A percentile compares a stretch with the other conserved stretches of the same genome.
Conservation (phyloP, 2,329 filamentous ascomycete species). For the Neofusicoccum umdonicola region DNA sequence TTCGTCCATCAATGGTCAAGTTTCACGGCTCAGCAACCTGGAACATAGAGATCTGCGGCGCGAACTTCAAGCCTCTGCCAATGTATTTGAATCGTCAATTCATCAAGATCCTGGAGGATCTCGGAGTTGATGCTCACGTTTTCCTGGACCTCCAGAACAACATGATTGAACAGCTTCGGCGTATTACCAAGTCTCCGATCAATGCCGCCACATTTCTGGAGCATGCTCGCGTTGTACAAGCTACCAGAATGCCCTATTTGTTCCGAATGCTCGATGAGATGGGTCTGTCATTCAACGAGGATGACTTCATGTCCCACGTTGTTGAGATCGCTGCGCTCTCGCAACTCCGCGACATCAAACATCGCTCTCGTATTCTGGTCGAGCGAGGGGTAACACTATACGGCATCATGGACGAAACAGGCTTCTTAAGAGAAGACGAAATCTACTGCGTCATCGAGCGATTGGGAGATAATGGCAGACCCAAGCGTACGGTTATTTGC, state of each 20-base stretch:
- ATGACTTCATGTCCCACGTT: constrained; percentile 67
- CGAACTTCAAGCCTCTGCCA: constrained; percentile 63
- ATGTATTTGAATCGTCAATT: constrained; percentile 75
- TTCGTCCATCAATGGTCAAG: constrained; percentile 78
- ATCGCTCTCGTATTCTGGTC: constrained; percentile 73
- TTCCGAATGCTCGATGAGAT: constrained; percentile 59
- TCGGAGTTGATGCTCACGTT: constrained; percentile 56
- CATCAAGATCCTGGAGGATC: constrained; percentile 84
- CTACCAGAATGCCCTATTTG: constrained; percentile 60
- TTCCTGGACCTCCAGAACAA: constrained; percentile 64
- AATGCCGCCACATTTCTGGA: constrained; percentile 68
- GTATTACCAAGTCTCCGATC: constrained; percentile 55
- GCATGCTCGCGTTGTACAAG: constrained; percentile 58
- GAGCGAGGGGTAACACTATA: constrained; percentile 71
- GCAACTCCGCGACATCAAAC: constrained; percentile 72
- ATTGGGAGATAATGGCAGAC: constrained; percentile 27
- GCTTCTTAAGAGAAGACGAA: constrained; percentile 62
- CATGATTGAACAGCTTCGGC: constrained; percentile 60
- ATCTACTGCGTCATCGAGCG: constrained; percentile 63
- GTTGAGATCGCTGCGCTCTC: constrained; percentile 70
- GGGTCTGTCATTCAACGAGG: constrained; percentile 63
- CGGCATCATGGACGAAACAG: constrained; percentile 81
- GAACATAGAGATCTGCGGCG: constrained; percentile 70
- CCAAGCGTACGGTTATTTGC: constrained; percentile 20
- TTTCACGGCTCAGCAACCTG: constrained; percentile 52